A percentile compares a stretch with the other conserved stretches of the same genome.
Evolutionary conservation across 2,329 filamentous ascomycete species (phyloP).

Genomic region (Fusarium albidum): DNA sequence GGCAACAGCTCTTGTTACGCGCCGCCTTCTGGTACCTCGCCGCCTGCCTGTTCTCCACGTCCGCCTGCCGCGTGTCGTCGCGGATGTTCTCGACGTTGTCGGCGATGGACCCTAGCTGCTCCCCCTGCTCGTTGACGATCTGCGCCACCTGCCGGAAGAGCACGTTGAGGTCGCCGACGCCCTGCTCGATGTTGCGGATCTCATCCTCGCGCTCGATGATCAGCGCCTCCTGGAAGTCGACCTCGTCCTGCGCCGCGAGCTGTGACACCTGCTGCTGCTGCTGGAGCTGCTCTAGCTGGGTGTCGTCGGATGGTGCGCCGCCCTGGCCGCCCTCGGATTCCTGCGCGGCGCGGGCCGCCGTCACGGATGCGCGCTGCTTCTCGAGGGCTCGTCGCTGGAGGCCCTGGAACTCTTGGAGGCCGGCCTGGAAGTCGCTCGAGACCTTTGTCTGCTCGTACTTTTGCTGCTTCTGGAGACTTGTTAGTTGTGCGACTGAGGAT

Average conservation of each 20-base stretch:
- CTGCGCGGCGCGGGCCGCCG: slow-evolving; percentile 81
- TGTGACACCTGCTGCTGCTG: slow-evolving; percentile 76
- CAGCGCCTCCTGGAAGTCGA: slow-evolving; percentile 95
- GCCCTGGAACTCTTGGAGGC: slow-evolving; percentile 88
- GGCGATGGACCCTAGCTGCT: slow-evolving; percentile 84
- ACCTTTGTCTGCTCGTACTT: slow-evolving; percentile 97
- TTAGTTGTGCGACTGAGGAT: slow-evolving; percentile 27
- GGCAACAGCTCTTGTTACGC: slow-evolving; percentile 90
- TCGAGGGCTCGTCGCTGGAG: slow-evolving; percentile 92
- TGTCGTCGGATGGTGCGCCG: slow-evolving; percentile 44
- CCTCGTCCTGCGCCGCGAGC: slow-evolving; percentile 89
- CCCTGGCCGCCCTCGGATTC: slow-evolving; percentile 62
- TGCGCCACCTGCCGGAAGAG: slow-evolving; percentile 98
- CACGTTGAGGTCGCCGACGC: slow-evolving; percentile 93
- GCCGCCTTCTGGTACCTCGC: slow-evolving; percentile 95
- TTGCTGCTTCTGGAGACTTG: slow-evolving; percentile 76
- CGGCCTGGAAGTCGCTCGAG: slow-evolving; percentile 89
- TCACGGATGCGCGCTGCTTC: slow-evolving; percentile 87
- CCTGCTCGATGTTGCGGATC: slow-evolving; percentile 97
- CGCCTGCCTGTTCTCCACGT: slow-evolving; percentile 84
- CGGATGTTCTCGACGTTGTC: slow-evolving; percentile 87
- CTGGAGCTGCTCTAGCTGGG: slow-evolving; percentile 63
- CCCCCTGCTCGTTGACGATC: slow-evolving; percentile 94
- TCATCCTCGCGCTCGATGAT: slow-evolving; percentile 97
- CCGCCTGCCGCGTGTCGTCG: slow-evolving; percentile 83